Base-by-base conservation (phyloP, 352 stramenopile genomes). In the Elongisporangium anandrum region DNA sequence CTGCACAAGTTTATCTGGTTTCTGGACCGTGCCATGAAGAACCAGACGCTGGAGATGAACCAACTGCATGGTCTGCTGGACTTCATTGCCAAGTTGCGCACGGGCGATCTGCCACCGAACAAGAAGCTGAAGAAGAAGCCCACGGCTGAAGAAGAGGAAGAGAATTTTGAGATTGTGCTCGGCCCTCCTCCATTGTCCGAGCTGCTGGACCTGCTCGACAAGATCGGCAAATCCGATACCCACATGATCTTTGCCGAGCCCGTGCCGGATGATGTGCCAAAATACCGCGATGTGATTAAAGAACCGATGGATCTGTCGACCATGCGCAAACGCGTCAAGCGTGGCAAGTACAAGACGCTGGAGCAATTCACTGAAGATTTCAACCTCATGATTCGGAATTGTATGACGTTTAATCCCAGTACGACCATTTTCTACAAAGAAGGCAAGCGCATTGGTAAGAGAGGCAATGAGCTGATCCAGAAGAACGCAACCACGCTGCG, bases 1-100 rank as follows among this genome's bases (percentile, higher is more conserved):
- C 56, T 95, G 12, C 86, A 95, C 68, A 95, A 95, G 59, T 95
- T 95, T 50, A 91, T 94, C 29, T 95, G 86, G 86, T 92, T 94
- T 66, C 63, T 94, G 24, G 86, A 95, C 59, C 75, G 81, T 19
- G 83, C 82, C 22, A 51, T 94, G 22, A 93, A 94, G 69, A 87
- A 86, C 50, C 77, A 88, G 45, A 81, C 79, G 1, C 64, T 92
- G 41, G 79, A 93, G 38, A 72, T 81, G 24, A 50, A 70, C 8
- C 81, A 94, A 54, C 73, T 93, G 20, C 72, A 87, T 19, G 86
- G 94, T 21, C 54, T 95, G 20, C 68, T 94, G 20, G 72, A 69
- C 9, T 80, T 90, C 52, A 73, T 95, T 26, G 80, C 77, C 41
- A 87, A 81, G 56, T 65, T 95, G 10, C 84, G 84, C 2, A 74